Evolutionary conservation across 2,329 filamentous ascomycete genomes (phyloP).

Genomic region (Colletotrichum salicis): DNA sequence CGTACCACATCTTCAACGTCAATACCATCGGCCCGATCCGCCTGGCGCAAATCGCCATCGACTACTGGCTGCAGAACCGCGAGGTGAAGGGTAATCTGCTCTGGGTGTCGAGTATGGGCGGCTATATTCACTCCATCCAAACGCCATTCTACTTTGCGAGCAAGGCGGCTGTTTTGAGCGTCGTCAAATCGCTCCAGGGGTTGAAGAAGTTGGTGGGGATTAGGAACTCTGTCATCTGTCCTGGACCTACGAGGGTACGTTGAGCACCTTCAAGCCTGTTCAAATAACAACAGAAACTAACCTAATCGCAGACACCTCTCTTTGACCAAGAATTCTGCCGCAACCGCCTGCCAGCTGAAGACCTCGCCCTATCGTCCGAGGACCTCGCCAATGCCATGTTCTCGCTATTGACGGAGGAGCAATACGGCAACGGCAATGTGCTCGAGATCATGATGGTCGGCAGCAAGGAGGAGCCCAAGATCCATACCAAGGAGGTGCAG

Average conservation of each 20-base stretch:
- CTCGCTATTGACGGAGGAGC: conserved; percentile 20
- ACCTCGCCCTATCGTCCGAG: neutral
- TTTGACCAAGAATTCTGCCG: neutral
- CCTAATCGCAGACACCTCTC: neutral
- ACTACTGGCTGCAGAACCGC: conserved; percentile 43
- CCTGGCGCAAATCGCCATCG: conserved; percentile 41
- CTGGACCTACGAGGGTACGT: neutral
- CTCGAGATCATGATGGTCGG: conserved; percentile 37
- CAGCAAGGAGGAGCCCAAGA: conserved; percentile 14
- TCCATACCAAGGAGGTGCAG: conserved; percentile 35
- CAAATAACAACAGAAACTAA: neutral
- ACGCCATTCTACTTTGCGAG: conserved; percentile 45
- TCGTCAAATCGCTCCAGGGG: neutral
- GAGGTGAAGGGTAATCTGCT: conserved; percentile 50
- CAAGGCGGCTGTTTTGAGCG: conserved; percentile 40
- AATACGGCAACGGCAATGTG: conserved; percentile 38
- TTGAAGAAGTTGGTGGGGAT: neutral
- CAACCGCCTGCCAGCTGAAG: neutral
- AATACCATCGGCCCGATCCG: conserved; percentile 42
- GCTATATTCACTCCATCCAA: conserved; percentile 42
- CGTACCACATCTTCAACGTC: conserved; percentile 41
- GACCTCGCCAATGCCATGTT: conserved; percentile 31
- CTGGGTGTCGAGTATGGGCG: conserved; percentile 42
- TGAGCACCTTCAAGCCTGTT: neutral
- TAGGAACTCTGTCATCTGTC: neutral